phyloP scores from a whole-genome alignment of 371 early-diverging fungal species.

The Choanephora cucurbitarum region DNA sequence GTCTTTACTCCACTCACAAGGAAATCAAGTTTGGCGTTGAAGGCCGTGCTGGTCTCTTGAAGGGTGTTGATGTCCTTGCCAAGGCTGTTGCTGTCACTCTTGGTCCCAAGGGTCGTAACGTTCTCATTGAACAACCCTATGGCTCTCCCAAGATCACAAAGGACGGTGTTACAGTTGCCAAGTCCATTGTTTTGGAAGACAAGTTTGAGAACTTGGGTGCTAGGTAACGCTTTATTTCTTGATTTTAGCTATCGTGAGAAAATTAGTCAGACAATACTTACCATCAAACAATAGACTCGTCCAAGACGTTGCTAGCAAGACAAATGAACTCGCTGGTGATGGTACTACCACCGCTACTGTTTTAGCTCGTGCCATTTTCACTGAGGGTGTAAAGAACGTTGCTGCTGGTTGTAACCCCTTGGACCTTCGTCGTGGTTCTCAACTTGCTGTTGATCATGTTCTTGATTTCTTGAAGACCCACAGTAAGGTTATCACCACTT shows the following conservation, averaged over 20 bases:
- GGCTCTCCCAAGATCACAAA: conserved; percentile 99
- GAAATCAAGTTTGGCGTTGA: conserved; percentile 95
- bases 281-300: conserved; percentile 66
- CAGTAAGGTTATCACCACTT: conserved; percentile 89
- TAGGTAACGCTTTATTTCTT: conserved; percentile 45
- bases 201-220: conserved; percentile 98
- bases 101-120: conserved; percentile 98
- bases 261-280: conserved; percentile 2
- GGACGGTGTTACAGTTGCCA: conserved; percentile 99
- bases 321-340: conserved; percentile 98
- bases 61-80: conserved; percentile 95
- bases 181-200: conserved; percentile 92
- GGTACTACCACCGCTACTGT: conserved; percentile 99
- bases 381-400: conserved; percentile 98
- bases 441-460: conserved; percentile 89
- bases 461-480: conserved; percentile 87
- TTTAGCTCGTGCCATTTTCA: conserved; percentile 96
- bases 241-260: conserved; percentile 1
- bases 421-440: conserved; percentile 96
- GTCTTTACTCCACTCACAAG: conserved; percentile 90
- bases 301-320: conserved; percentile 99
- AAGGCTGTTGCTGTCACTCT: conserved; percentile 97
- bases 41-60: conserved; percentile 88
- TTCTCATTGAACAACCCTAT: conserved; percentile 96
- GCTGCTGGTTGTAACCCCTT: conserved; percentile 98